Base-by-base conservation (phyloP, 768 basidiomycete species). In the Tricholoma bakamatsutake region DNA sequence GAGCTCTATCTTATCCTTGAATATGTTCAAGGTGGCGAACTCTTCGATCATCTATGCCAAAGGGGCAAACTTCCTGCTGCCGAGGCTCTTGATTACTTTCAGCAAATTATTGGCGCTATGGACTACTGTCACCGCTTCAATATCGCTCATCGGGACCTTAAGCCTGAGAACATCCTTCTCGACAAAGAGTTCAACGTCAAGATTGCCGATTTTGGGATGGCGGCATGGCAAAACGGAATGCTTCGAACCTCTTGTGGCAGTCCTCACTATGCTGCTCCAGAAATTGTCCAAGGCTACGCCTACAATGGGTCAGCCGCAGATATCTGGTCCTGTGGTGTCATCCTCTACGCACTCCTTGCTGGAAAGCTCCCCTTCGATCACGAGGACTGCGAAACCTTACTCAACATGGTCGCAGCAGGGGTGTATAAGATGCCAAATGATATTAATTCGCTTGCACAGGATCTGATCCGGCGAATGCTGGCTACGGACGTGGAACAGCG, bases 151-250 rank as follows among this genome's bases (percentile, higher is more conserved):
- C 85, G 95, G 35, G 95, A 98, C 71, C 77, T 98, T 51, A 96
- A 98, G 66, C 93, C 91, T 1, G 95, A 97, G 69, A 98, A 97
- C 66, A 76, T 98, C 30, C 77, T 98, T 51, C 82, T 96, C 49
- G 90, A 93, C 73, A 76, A 80, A 37, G 74, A 90, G 63, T 82
- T 80, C 59, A 93, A 93, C 62, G 86, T 98, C 81, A 98, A 96
- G 67, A 85, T 98, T 33, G 93, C 91, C 2, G 95, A 98, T 71
- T 95, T 97, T 67, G 94, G 95, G n/a, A 94, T 97, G 90, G 93
- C 94, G 3, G 89, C 90, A 33, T 94, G 90, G 87, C 90, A 93
- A 70, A 73, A 71, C 50, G 76, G 72, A 11, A 76, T 78, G 39
- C 77, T 97, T 50, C 80, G 80, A 63, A 97, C 94, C 0, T 88